Base-by-base conservation (phyloP, 495 filamentous ascomycete genomes). In the Articulospora tetracladia region DNA sequence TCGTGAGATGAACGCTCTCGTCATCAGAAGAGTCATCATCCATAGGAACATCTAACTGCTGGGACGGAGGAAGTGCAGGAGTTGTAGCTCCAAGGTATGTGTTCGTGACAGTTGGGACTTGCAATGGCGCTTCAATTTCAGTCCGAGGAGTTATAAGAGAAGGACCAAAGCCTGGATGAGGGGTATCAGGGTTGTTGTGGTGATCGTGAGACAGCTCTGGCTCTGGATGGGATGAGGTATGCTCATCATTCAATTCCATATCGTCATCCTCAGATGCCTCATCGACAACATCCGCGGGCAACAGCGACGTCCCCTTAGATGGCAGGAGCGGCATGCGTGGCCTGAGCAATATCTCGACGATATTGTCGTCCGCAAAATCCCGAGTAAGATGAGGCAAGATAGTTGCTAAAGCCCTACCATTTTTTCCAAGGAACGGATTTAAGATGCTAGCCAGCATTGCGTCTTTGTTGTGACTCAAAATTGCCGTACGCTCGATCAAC, bases 381-480 rank as follows among this genome's bases (percentile, higher is more conserved):
- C 83, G 75, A 24, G 81, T 81, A 25, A 96, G 73, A 62, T 93
- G 87, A 7, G 92, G 92, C 26, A 97, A 72, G 50, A 96, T 86
- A 65, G 88, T 91, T 15, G 84, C 75, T 57, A 80, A 80, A 39
- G 77, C 77, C 26, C 79, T 79, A 1, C 84, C 83, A 47, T 80
- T 80, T 47, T 76, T 74, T 34, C 80, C 80, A 15, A 80, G 75
- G 56, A 85, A 80, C 1, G 91, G 89, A 71, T 93, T 88, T 53
- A 96, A 73, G 13, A 91, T 83, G 70, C 90, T 92, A 27, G 91
- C 87, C 13, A 92, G 67, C 80, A 96, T 87, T 12, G 86, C 85
- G 25, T 81, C 68, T 71, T 83, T 86, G 63, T 86, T 78, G 39
- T 78, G 73, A 20, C 75, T 79, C 34, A 96, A 69, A 54, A 96